A percentile compares a stretch with the other conserved stretches of the same genome.
Conservation (phyloP, 495 filamentous ascomycete genomes). For the Penicillium subrubescens region DNA sequence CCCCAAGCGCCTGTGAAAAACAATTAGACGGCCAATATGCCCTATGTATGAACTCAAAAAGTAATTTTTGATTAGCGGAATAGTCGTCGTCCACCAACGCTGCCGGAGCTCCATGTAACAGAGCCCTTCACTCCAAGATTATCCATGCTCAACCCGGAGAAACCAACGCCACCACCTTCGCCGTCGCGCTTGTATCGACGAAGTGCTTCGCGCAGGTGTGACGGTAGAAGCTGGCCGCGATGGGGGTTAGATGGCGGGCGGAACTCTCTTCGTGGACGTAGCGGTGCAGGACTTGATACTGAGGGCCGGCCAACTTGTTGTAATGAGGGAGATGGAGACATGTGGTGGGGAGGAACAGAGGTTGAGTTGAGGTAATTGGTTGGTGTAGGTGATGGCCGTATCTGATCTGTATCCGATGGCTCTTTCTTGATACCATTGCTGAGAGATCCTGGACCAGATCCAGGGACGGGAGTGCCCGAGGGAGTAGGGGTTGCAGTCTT, state of each 20-base stretch:
- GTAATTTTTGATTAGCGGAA: slow-evolving; percentile 51
- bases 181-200: slow-evolving; percentile 69
- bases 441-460: slow-evolving; percentile 1
- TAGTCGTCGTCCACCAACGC: slow-evolving; percentile 58
- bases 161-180: slow-evolving; percentile 68
- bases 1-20: slow-evolving; percentile 5
- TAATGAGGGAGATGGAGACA: slow-evolving; percentile 10
- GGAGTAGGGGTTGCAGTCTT: slow-evolving; percentile 24
- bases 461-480: slow-evolving; percentile 16
- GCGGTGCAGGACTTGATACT: slow-evolving; percentile 13
- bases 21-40: not conserved
- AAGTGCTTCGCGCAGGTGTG: slow-evolving; percentile 79
- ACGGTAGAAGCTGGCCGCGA: slow-evolving; percentile 74
- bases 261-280: slow-evolving; percentile 27
- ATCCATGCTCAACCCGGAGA: slow-evolving; percentile 71
- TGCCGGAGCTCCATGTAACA: slow-evolving; percentile 54
- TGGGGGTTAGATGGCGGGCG: slow-evolving; percentile 48
- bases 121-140: slow-evolving; percentile 66
- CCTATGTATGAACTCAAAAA: slow-evolving; percentile 17
- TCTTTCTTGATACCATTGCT: slow-evolving; percentile 32
- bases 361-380: slow-evolving; percentile 14
- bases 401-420: slow-evolving; percentile 17
- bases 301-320: not conserved
- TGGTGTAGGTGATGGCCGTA: slow-evolving; percentile 1
- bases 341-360: slow-evolving; percentile 3